Percentiles rank a stretch among this genome's conserved stretches.
Conservation (phyloP, 2,329 filamentous ascomycete species). For the Aspergillus ochraceoroseus region DNA sequence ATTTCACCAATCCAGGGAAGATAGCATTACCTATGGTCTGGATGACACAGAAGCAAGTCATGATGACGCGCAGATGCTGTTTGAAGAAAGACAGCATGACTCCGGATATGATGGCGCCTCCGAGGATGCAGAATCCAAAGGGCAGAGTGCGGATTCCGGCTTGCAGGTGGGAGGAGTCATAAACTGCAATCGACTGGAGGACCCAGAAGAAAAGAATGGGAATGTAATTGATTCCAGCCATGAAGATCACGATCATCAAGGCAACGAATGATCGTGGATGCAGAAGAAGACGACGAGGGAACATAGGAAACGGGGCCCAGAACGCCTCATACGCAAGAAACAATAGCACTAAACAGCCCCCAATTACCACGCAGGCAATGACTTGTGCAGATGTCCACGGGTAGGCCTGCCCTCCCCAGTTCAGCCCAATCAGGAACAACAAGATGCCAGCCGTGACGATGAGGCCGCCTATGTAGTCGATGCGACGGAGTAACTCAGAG, state of each 20-base stretch:
- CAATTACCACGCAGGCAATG: constrained; percentile 1
- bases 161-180: constrained; percentile 2
- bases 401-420: constrained; percentile 6
- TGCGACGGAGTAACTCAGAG: constrained; percentile 1
- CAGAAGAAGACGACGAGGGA: not conserved
- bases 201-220: constrained; percentile 10
- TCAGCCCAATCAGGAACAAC: constrained; percentile 4
- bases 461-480: constrained; percentile 2
- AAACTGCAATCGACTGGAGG: constrained; percentile 1
- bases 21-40: constrained; percentile 1
- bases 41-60: constrained; percentile 5
- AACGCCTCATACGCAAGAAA: constrained; percentile 5
- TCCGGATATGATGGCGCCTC: constrained; percentile 5
- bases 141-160: constrained; percentile 2
- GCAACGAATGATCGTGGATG: constrained; percentile 2
- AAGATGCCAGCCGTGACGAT: constrained; percentile 6
- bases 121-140: constrained; percentile 9
- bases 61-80: constrained; percentile 1
- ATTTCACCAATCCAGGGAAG: too few species aligned
- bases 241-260: constrained; percentile 8
- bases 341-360: not conserved
- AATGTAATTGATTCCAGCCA: constrained; percentile 10
- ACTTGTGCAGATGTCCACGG: constrained; percentile 3
- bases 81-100: constrained; percentile 7
- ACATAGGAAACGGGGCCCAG: constrained; percentile 5